Base-by-base conservation (phyloP, 768 basidiomycete genomes). In the Sistotremastrum suecicum region DNA sequence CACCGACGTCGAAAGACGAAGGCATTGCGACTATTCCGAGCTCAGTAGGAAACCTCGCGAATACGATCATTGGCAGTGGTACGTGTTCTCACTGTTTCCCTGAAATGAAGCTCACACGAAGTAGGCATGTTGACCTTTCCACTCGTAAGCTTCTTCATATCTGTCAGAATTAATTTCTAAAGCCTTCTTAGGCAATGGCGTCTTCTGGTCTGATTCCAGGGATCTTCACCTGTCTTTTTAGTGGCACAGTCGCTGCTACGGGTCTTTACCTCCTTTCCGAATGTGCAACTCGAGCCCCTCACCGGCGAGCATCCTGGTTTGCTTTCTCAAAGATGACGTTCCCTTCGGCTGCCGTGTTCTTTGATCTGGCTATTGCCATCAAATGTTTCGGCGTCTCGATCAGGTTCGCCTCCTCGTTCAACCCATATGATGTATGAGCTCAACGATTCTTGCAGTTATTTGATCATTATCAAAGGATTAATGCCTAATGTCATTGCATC, bases 351-450 rank as follows among this genome's bases (percentile, higher is more conserved):
- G 84, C 83, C 0, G 67, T 88, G 36, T 85, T 88, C 60, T 94
- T 98, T 55, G 94, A 97, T 60, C 80, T 79, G 3, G 94, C 92
- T 8, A 90, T 98, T 54, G 90, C 90, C 7, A 82, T 80, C 59
- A 98, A 98, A 60, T 98, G 94, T 61, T 95, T 95, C 58, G 94
- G 94, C 12, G 94, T 98, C 3, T 89, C 87, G 34, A 80, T 92
- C 54, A 90, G 88, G 75, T 89, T 63, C 40, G 73, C 60, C 2
- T 54, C 44, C 20, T 20, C 35, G 20, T 43, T 30, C 36, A 33
- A 39, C 46, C 44, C 39, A 41, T 44, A 37, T 46, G n/a, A 39
- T 36, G 31, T 8, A 38, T 29, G 12, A 9, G 29, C 3, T 29
- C 36, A 43, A n/a, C 8, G 5, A 12, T 30, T 3, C 34, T 38